Conservation (phyloP, 805 yeast genomes). For the Starmerella bombicola region DNA sequence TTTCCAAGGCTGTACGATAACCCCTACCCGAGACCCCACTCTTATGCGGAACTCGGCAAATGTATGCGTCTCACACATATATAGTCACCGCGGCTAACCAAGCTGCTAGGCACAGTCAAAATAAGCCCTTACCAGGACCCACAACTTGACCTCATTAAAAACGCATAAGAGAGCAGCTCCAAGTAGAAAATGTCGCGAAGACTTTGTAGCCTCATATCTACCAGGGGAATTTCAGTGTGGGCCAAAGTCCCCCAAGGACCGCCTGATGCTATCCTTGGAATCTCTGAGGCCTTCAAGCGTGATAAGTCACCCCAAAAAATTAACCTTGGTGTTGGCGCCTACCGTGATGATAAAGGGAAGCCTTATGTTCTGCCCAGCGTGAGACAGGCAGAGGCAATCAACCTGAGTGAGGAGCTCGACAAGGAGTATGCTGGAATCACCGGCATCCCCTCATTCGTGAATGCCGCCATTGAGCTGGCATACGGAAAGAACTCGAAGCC, state of each 20-base stretch:
- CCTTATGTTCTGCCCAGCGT: constrained; percentile 82
- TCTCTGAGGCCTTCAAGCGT: constrained; percentile 57
- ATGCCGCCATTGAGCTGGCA: constrained; percentile 54
- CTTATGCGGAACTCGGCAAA: neutral
- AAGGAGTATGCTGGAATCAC: constrained; percentile 81
- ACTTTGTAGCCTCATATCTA: neutral
- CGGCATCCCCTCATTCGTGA: constrained; percentile 60
- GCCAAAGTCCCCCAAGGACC: constrained; percentile 46
- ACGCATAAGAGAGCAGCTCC: too few species aligned
- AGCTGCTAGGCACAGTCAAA: neutral
- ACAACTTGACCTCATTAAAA: too few species aligned
- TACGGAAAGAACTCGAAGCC: constrained; percentile 54
- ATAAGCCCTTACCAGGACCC: too few species aligned
- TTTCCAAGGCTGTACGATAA: too few species aligned
- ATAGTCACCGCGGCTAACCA: constrained; percentile 1
- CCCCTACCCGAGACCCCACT: constrained; percentile 3
- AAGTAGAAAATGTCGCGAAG: neutral
- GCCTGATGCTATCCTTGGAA: constrained; percentile 71
- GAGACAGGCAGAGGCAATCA: constrained; percentile 45
- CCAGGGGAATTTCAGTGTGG: constrained; percentile 27
- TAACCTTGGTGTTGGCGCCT: constrained; percentile 79
- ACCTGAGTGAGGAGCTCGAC: constrained; percentile 42
- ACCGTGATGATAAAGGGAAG: constrained; percentile 74
- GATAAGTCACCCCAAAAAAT: constrained; percentile 42
- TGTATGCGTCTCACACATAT: neutral